Base-by-base conservation (phyloP, 495 filamentous ascomycete genomes). In the Gamarada debralockiae region DNA sequence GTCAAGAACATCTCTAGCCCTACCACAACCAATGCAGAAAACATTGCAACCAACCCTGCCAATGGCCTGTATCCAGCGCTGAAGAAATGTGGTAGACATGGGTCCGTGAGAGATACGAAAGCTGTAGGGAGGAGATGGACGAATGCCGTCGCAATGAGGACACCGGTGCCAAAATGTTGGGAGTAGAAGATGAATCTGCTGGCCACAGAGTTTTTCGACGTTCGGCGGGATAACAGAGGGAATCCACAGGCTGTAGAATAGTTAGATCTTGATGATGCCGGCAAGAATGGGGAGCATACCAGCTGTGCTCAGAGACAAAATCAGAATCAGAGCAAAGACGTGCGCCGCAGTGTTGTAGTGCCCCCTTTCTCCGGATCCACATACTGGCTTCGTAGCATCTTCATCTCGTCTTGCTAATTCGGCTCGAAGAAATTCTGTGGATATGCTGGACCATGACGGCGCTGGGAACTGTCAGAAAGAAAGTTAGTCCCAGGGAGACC, bases 101-200 rank as follows among this genome's bases (percentile, higher is more conserved):
- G 82, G 60, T 92, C 85, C 18, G 84, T 89, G 27, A 95, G 73
- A 7, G 89, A 92, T 34, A 78, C 68, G 64, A 92, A 92, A 27
- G 89, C 89, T 2, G 87, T 92, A 10, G 89, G 89, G 3, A 95
- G 84, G 8, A 84, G 72, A 66, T 93, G 89, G 22, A 93, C 89
- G 62, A 95, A 95, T 38, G 89, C 89, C n/a, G 89, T 92, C 17
- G 89, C 88, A 55, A 93, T 87, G 25, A 95, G 70, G 8, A 95
- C 89, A 20, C 89, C 89, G 4, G 89, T 93, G 33, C 89, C 89
- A 58, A 95, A 92, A 68, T 92, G 87, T 46, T 87, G 85, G 24
- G 85, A 88, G 40, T 87, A 66, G 68, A 90, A 90, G 56, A 92
- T 70, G 56, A 83, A 76, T 52, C 60, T 73, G 46, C 61, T 65